Conservation (phyloP, 176 grass and related monocot genomes). For the Melocanna baccifera region DNA sequence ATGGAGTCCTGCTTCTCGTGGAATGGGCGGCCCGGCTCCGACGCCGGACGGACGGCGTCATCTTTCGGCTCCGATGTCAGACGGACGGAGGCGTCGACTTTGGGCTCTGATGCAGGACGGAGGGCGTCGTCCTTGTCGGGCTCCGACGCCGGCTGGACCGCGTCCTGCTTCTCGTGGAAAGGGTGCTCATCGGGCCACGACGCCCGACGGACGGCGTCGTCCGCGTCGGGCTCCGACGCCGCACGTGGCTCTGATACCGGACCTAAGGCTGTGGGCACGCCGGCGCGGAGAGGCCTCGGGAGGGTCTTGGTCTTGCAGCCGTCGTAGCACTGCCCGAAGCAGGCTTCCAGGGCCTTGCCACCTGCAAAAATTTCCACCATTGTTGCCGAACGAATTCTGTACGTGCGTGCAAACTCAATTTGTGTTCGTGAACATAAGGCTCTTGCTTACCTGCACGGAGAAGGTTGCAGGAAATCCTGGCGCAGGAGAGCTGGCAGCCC, state of each 20-base stretch:
- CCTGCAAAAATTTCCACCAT: slow-evolving; percentile 15
- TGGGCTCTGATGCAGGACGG: too few relatives aligned
- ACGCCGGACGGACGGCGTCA: background rate
- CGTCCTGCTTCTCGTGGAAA: background rate
- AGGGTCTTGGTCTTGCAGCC: slow-evolving; percentile 17
- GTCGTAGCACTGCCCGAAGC: slow-evolving; percentile 35
- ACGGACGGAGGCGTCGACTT: background rate
- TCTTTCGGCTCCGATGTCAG: background rate
- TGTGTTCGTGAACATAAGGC: background rate
- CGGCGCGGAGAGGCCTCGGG: slow-evolving; percentile 34
- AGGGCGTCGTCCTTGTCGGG: background rate
- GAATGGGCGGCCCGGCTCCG: too few relatives aligned
- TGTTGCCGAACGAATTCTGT: background rate
- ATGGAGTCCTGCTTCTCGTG: too few relatives aligned
- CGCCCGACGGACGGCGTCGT: background rate
- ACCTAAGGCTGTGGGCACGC: background rate
- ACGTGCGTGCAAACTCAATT: background rate
- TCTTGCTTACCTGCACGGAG: background rate
- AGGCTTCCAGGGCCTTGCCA: background rate
- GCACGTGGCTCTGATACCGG: background rate
- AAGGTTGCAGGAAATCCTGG: background rate
- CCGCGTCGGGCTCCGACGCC: background rate
- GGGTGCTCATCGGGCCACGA: background rate
- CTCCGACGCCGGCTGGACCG: background rate
- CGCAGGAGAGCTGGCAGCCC: slow-evolving; percentile 27